Evolutionary conservation across 495 filamentous ascomycete genomes (phyloP).

Genomic region (Penicillium angulare): DNA sequence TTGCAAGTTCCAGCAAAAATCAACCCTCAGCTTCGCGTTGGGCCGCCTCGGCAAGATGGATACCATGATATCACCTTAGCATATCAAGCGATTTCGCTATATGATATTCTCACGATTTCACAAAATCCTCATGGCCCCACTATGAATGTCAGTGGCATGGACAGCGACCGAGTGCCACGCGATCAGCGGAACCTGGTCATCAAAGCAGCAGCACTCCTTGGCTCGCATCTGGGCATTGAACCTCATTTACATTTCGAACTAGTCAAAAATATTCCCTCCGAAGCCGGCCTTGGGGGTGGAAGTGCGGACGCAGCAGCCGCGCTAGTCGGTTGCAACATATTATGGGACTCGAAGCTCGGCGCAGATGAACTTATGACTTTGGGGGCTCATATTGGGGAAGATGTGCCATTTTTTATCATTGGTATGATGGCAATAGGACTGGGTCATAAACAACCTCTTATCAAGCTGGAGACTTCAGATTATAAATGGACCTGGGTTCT

Average conservation of each 20-base stretch:
- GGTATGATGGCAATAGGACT: conserved; percentile 8
- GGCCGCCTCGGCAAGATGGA: conserved; percentile 6
- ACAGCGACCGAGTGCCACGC: conserved; percentile 4
- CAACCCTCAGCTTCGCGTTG: conserved; percentile 10
- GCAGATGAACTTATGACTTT: background rate
- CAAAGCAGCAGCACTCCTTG: conserved; percentile 5
- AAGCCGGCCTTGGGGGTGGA: conserved; percentile 8
- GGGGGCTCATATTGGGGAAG: conserved; percentile 6
- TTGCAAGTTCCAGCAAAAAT: conserved; percentile 9
- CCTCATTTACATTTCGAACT: conserved; percentile 8
- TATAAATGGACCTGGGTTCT: conserved; percentile 6
- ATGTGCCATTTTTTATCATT: conserved; percentile 8
- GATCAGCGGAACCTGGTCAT: conserved; percentile 5
- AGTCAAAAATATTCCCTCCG: conserved; percentile 2
- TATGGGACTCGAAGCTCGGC: conserved; percentile 1
- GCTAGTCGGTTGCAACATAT: conserved; percentile 7
- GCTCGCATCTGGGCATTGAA: background rate
- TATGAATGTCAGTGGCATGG: conserved; percentile 1
- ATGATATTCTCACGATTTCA: conserved; percentile 2
- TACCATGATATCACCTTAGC: conserved; percentile 10
- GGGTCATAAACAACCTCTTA: conserved; percentile 6
- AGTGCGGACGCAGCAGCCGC: conserved; percentile 10
- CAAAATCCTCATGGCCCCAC: background rate
- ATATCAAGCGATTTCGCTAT: conserved; percentile 10
- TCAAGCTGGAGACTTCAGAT: background rate